phyloP scores from a whole-genome alignment of 2,329 filamentous ascomycete genomes.

The Aspergillus aculeatus region DNA sequence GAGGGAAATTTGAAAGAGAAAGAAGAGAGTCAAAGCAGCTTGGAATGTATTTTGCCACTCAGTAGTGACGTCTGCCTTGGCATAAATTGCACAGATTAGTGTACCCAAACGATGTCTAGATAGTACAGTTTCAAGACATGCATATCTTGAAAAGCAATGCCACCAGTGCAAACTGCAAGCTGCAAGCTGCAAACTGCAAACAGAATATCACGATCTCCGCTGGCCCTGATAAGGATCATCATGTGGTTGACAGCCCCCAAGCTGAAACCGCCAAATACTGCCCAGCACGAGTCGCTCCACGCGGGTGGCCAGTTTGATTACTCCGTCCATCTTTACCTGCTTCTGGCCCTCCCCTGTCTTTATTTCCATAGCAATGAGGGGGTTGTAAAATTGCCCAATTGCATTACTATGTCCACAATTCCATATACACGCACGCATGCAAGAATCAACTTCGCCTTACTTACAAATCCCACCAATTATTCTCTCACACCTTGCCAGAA shows the following conservation, averaged over 20 bases:
- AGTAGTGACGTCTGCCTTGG: too few species aligned
- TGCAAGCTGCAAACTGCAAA: too few species aligned
- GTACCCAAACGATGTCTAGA: too few species aligned
- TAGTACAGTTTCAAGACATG: too few species aligned
- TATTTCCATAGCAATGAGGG: not conserved
- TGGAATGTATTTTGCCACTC: too few species aligned
- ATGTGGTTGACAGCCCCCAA: not conserved
- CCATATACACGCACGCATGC: conserved; percentile 9
- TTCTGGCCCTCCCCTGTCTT: not conserved
- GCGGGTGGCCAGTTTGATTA: not conserved
- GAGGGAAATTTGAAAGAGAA: too few species aligned
- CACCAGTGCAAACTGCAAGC: too few species aligned
- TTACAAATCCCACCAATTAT: conserved; percentile 13
- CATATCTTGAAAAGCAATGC: not conserved
- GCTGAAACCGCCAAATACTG: not conserved
- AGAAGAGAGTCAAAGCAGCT: too few species aligned
- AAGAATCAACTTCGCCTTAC: conserved; percentile 14
- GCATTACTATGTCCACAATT: not conserved
- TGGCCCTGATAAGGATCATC: not conserved
- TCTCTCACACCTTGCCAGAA: conserved; percentile 9
- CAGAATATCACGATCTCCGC: not conserved
- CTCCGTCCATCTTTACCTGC: not conserved
- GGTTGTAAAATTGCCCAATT: not conserved
- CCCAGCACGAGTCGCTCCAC: not conserved
- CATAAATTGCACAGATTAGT: too few species aligned